phyloP scores from a whole-genome alignment of 2,329 filamentous ascomycete genomes.

The Monosporascus ibericus region DNA sequence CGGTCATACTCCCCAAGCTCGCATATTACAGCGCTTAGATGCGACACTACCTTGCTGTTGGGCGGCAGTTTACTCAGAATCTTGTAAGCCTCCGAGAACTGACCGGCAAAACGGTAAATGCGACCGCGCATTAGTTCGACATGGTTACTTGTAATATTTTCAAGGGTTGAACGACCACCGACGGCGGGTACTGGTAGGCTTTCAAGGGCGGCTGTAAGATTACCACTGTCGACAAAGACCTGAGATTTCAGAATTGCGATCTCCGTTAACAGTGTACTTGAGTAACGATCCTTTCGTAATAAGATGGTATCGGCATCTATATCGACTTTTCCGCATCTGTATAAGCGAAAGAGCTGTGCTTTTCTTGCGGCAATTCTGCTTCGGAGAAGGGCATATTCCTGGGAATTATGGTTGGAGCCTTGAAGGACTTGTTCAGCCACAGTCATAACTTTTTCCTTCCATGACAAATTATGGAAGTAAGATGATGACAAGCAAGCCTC shows the following conservation, averaged over 20 bases:
- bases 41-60: too few species aligned
- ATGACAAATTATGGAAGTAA: conserved; percentile 2
- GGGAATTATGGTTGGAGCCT: not conserved
- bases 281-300: conserved; percentile 1
- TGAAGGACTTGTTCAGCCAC: not conserved
- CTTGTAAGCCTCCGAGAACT: conserved; percentile 2
- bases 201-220: not conserved
- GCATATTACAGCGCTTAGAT: too few species aligned
- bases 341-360: not conserved
- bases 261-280: conserved; percentile 1
- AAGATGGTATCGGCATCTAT: not conserved
- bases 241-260: conserved; percentile 2
- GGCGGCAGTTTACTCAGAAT: too few species aligned
- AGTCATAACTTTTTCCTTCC: not conserved
- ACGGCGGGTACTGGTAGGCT: not conserved
- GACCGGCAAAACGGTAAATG: conserved; percentile 5
- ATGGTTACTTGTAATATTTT: not conserved
- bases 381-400: not conserved
- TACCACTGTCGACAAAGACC: not conserved
- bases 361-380: conserved; percentile 1
- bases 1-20: too few species aligned
- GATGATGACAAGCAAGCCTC: conserved; percentile 4
- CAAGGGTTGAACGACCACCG: not conserved
- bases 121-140: conserved; percentile 4
- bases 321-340: not conserved